These are phyloP conservation scores for Hanseniaspora uvarum DNA, from an alignment of 1,139 yeast genomes.

Conservation along the genomic window DNA sequence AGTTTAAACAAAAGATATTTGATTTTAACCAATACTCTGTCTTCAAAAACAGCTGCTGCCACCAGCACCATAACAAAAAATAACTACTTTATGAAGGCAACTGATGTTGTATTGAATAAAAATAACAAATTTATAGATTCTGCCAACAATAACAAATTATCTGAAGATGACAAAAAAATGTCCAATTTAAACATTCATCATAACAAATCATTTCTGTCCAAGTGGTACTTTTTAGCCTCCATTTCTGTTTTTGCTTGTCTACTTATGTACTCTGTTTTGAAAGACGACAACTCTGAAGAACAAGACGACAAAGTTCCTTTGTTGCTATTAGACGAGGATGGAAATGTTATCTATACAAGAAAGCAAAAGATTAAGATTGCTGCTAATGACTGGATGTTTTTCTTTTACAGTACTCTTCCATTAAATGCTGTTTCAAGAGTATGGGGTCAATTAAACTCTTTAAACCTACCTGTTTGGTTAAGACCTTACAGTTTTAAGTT, in stretches of 20 bases:
- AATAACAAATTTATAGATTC: background rate
- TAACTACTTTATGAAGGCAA: slow-evolving; percentile 4
- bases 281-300: slow-evolving; percentile 8
- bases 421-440: slow-evolving; percentile 79
- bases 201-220: slow-evolving; percentile 10
- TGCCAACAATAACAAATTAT: background rate
- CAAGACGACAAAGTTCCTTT: slow-evolving; percentile 10
- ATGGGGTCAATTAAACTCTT: slow-evolving; percentile 87
- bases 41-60: slow-evolving; percentile 7
- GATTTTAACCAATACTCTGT: slow-evolving; percentile 7
- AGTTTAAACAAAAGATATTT: slow-evolving; percentile 9
- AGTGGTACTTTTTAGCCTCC: slow-evolving; percentile 17
- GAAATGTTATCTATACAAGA: slow-evolving; percentile 13
- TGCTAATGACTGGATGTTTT: slow-evolving; percentile 70
- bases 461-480: slow-evolving; percentile 78
- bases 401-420: slow-evolving; percentile 83
- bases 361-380: slow-evolving; percentile 25
- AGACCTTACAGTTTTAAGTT: slow-evolving; percentile 72
- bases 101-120: slow-evolving; percentile 13
- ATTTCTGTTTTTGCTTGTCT: slow-evolving; percentile 16
- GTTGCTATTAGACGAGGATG: slow-evolving; percentile 7
- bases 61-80: slow-evolving; percentile 4
- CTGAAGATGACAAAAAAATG: slow-evolving; percentile 1
- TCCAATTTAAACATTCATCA: background rate
- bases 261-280: slow-evolving; percentile 14